A percentile compares a stretch with the other conserved stretches of the same genome.
Conservation (phyloP, 768 basidiomycete genomes). For the Russula brevipes region DNA sequence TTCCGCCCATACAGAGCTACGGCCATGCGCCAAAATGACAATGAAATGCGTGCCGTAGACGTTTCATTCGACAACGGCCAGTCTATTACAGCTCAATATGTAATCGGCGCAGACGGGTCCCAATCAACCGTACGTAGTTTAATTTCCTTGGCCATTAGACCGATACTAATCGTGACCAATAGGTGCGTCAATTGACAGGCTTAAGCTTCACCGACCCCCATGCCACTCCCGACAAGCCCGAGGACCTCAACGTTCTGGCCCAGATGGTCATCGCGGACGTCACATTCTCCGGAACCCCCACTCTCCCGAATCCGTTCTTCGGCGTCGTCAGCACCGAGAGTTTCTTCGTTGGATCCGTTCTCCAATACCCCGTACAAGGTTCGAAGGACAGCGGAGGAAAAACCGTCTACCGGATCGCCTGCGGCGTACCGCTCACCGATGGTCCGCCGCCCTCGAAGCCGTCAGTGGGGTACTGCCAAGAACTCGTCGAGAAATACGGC, state of each 20-base stretch:
- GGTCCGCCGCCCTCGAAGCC: constrained; percentile 38
- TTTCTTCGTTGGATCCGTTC: constrained; percentile 35
- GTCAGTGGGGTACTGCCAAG: constrained; percentile 41
- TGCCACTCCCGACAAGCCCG: constrained; percentile 25
- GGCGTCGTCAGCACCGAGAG: constrained; percentile 31
- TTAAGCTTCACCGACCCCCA: constrained; percentile 45
- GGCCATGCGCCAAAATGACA: constrained; percentile 33
- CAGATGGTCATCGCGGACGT: constrained; percentile 48
- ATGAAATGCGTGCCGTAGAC: constrained; percentile 32
- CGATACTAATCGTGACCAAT: not conserved
- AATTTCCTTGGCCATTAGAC: not conserved
- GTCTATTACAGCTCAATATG: constrained; percentile 40
- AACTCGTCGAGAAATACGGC: constrained; percentile 39
- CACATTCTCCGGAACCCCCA: constrained; percentile 32
- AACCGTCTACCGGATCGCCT: constrained; percentile 39
- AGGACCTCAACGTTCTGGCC: constrained; percentile 30
- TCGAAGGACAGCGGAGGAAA: constrained; percentile 20
- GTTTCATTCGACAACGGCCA: constrained; percentile 47
- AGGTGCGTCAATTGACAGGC: constrained; percentile 42
- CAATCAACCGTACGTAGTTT: constrained; percentile 38
- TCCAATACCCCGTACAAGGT: constrained; percentile 33
- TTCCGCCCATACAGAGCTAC: constrained; percentile 39
- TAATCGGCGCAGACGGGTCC: constrained; percentile 50
- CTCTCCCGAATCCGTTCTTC: constrained; percentile 26
- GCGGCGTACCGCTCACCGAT: constrained; percentile 34